phyloP scores from a whole-genome alignment of 768 basidiomycete species.

The Pleurotus citrinopileatus region DNA sequence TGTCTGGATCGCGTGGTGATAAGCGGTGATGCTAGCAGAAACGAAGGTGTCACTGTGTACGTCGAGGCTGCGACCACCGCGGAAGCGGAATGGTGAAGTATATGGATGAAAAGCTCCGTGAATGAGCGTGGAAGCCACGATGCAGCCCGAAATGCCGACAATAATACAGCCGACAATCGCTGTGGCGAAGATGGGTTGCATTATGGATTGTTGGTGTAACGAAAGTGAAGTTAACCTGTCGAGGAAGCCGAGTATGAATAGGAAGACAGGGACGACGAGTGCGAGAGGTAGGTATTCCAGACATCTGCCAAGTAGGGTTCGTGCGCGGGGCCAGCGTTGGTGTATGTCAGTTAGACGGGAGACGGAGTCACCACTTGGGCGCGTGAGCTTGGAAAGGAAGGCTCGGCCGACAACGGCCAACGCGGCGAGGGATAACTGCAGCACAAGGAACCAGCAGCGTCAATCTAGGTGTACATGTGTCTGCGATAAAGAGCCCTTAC shows the following conservation, averaged over 20 bases:
- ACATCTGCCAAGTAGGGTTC: slow-evolving; percentile 15
- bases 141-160: slow-evolving; percentile 7
- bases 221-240: slow-evolving; percentile 15
- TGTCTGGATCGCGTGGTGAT: slow-evolving; percentile 15
- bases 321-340: slow-evolving; percentile 13
- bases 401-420: slow-evolving; percentile 17
- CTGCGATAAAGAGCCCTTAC: slow-evolving; percentile 1
- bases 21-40: slow-evolving; percentile 8
- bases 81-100: background rate
- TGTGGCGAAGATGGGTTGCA: slow-evolving; percentile 9
- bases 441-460: background rate
- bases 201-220: background rate
- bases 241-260: slow-evolving; percentile 17
- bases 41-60: background rate
- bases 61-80: background rate
- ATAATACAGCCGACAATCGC: slow-evolving; percentile 12
- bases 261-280: slow-evolving; percentile 16
- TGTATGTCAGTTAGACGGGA: slow-evolving; percentile 16
- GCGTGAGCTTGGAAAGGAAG: slow-evolving; percentile 14
- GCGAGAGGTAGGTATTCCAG: slow-evolving; percentile 16
- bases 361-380: slow-evolving; percentile 8
- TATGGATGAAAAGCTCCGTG: background rate
- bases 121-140: slow-evolving; percentile 1
- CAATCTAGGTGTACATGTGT: background rate
- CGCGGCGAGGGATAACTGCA: slow-evolving; percentile 16